phyloP scores from a whole-genome alignment of 2,329 filamentous ascomycete genomes.

The Apiospora marii region DNA sequence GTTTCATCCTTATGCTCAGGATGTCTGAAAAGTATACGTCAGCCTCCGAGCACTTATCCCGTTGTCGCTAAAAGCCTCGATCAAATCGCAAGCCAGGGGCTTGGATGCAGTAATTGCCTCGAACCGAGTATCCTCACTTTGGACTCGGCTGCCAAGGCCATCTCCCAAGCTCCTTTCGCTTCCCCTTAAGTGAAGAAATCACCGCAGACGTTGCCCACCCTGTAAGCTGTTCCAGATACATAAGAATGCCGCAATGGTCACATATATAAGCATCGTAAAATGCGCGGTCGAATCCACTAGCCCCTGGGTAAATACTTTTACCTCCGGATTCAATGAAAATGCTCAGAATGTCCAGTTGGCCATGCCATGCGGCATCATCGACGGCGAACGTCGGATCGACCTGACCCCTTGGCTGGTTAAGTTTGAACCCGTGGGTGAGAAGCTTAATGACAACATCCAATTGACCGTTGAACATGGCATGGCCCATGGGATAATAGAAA shows the following conservation, averaged over 20 bases:
- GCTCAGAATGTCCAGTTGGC: neutral
- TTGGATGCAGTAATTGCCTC: too few relatives aligned
- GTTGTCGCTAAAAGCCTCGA: too few relatives aligned
- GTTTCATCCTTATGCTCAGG: too few relatives aligned
- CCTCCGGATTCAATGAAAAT: neutral
- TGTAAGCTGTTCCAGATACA: neutral
- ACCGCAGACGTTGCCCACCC: neutral
- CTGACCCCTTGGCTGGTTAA: neutral
- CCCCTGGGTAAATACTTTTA: neutral
- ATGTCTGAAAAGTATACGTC: too few relatives aligned
- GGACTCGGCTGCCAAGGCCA: too few relatives aligned
- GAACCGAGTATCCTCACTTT: too few relatives aligned
- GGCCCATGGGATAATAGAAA: neutral
- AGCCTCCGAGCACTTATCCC: too few relatives aligned
- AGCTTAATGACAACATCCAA: neutral
- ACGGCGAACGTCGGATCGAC: neutral
- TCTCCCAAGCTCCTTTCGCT: neutral
- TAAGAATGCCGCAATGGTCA: neutral
- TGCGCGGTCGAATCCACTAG: neutral
- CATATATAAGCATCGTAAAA: neutral
- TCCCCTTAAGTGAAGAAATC: neutral
- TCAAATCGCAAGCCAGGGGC: too few relatives aligned
- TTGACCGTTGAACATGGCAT: rapidly evolving
- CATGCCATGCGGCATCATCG: neutral
- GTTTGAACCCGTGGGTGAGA: neutral